Evolutionary conservation across 73 alveolate genomes (phyloP), one percentile per base, ranked within the genome.

Genomic region (Uronychia setigera): DNA sequence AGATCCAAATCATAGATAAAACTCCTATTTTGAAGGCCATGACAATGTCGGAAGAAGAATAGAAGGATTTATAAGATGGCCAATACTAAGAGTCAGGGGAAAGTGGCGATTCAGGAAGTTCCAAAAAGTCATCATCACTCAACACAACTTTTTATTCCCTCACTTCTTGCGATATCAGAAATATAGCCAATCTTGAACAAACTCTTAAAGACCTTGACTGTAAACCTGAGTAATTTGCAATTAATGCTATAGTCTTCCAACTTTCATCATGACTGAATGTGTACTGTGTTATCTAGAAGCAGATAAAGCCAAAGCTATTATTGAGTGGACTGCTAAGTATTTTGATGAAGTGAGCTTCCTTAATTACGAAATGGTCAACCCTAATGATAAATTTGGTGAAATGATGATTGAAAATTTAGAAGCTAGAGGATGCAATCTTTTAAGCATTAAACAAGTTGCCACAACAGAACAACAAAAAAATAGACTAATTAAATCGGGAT

Each of bases 311-410:
- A 88, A 89, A 57, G 89, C 93, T 78, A 92, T 97, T 81, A 60
- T 97, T 29, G 35, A 90, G 78, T 78, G 79, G 35, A 35, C 92
- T 34, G 86, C 93, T 26, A 84, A 83, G 33, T 85, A 35, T 80
- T 97, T 97, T 88, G 80, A 78, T 32, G 81, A 92, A 25, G 87
- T 92, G 27, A 85, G 86, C 76, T 59, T 89, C 74, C 78, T 96
- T 30, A 95, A 90, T 85, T 97, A 95, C 91, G 99, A 97, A 78
- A 93, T 97, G 97, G 88, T 97, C 74, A 96, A 96, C 78, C 98
- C 99, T 74, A 93, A 92, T 79, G 99, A 97, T 85, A 87, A 95
- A 14, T 97, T 97, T 84, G 99, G 99, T 31, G 92, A 87, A 86
- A 94, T 93, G 92, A 97, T 97, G 99, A 84, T 97, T 1, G 96